Evolutionary conservation across 148 eudicot genomes (phyloP), one percentile per base, ranked within the genome.

Genomic region (Drosera capensis): DNA sequence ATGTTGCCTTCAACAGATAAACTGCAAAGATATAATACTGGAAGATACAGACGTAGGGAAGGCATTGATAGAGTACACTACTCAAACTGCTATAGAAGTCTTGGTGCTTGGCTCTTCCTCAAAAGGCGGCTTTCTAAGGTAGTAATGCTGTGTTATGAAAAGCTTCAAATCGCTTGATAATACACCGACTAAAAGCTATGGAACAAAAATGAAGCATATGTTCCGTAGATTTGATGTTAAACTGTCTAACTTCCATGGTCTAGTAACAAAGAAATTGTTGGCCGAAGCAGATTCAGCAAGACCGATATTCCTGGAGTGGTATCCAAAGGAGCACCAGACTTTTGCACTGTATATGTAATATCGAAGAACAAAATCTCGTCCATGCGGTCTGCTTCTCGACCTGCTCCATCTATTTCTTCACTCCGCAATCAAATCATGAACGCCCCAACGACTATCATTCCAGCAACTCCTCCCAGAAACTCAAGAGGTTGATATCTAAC

Each of bases 1-100:
- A 28, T 34, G 3, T 25, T 49, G 29, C 20, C 26, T 14, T 30
- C 3, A 36, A 23, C 66, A 88, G 96, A 71, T 83, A 46, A 72
- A 72, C 46, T 79, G 84, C 62, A 68, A 55, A 1, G 86, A 77
- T 43, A 52, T 83, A 7, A 70, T 80, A 57, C 57, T 83, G 16
- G 94, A 88, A 55, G 92, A 84, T 23, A 36, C 81, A 22, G 92
- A 88, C 51, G 70, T 83, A 31, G 44, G 62, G 17, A 80, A 67
- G 58, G 94, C 80, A 16, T 29, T 87, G 23, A 26, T 67, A 12
- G 86, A 87, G 29, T 87, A 48, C 54, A 77, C 69, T 25, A 62
- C 64, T 40, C 80, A 68, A 41, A 58, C 74, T 7, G 83, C 72
- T 16, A 70, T 83, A 54, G 92, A 88, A 40, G 53, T 80, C 7